Evolutionary conservation across 768 basidiomycete species (phyloP).

Genomic region (Mycena polygramma): DNA sequence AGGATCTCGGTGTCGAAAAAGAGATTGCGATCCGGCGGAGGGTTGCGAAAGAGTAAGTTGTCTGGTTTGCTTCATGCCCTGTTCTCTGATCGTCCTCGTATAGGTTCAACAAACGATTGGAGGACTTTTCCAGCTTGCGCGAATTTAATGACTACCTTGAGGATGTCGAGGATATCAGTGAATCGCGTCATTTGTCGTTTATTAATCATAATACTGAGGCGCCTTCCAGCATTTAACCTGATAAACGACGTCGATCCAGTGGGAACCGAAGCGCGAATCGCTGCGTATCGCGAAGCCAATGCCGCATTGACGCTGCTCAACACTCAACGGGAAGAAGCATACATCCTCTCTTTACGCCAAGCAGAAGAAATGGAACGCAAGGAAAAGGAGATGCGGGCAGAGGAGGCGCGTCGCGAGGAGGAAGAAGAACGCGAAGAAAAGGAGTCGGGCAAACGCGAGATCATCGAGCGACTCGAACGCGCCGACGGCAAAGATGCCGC

Average conservation of each 20-base stretch:
- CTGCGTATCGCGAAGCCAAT: conserved; percentile 83
- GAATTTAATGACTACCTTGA: conserved; percentile 97
- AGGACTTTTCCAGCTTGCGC: conserved; percentile 86
- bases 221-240: conserved; percentile 88
- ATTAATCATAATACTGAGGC: conserved; percentile 20
- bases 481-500: conserved; percentile 79
- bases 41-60: conserved; percentile 87
- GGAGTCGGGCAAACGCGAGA: conserved; percentile 76
- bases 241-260: conserved; percentile 88
- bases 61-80: neutral
- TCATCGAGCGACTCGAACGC: conserved; percentile 83
- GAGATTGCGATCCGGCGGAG: conserved; percentile 92
- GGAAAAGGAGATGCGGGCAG: conserved; percentile 77
- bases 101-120: conserved; percentile 94
- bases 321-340: conserved; percentile 83
- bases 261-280: conserved; percentile 87
- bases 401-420: conserved; percentile 74
- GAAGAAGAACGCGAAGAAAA: conserved; percentile 84
- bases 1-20: conserved; percentile 92
- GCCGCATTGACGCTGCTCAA: conserved; percentile 88
- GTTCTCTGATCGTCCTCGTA: conserved; percentile 6
- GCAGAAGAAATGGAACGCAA: conserved; percentile 85
- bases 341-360: conserved; percentile 76
- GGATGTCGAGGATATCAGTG: conserved; percentile 90
- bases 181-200: conserved; percentile 30